phyloP scores from a whole-genome alignment of 1,284 basidiomycete species.

The Rhodotorula sp. region DNA sequence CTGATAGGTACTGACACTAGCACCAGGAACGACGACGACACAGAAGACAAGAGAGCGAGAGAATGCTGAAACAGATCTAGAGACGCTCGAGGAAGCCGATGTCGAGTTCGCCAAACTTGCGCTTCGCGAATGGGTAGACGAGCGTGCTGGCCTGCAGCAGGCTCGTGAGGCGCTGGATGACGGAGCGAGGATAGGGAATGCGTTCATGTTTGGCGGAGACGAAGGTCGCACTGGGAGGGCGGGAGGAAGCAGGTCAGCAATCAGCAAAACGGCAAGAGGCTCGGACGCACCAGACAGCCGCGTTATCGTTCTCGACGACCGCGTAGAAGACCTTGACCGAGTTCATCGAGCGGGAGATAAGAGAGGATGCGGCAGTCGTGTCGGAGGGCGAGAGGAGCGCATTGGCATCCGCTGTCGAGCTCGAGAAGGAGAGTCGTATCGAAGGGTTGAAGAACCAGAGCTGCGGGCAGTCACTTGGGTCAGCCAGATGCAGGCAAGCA shows the following conservation, averaged over 20 bases:
- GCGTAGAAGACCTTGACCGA: constrained; percentile 39
- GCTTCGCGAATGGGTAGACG: constrained; percentile 30
- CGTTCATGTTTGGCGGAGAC: constrained; percentile 25
- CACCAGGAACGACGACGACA: background rate
- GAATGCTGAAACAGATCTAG: background rate
- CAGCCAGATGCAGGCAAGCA: background rate
- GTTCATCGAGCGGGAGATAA: constrained; percentile 21
- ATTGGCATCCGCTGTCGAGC: background rate
- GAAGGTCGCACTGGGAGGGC: constrained; percentile 17
- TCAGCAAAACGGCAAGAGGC: too few species aligned
- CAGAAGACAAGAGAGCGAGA: background rate
- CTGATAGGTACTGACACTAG: background rate
- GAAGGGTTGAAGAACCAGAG: constrained; percentile 88
- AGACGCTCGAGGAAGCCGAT: constrained; percentile 39
- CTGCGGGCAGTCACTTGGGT: constrained; percentile 44
- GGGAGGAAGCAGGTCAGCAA: background rate
- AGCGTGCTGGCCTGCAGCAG: constrained; percentile 28
- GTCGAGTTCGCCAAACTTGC: constrained; percentile 24
- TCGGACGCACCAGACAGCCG: constrained; percentile 15
- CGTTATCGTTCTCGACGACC: constrained; percentile 6
- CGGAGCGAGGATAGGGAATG: constrained; percentile 20
- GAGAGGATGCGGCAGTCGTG: background rate
- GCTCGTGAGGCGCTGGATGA: constrained; percentile 18
- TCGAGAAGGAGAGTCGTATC: constrained; percentile 66
- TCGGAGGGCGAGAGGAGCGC: background rate